Evolutionary conservation across 257 asterid species (phyloP).

Genomic region (Jacaranda copaia): DNA sequence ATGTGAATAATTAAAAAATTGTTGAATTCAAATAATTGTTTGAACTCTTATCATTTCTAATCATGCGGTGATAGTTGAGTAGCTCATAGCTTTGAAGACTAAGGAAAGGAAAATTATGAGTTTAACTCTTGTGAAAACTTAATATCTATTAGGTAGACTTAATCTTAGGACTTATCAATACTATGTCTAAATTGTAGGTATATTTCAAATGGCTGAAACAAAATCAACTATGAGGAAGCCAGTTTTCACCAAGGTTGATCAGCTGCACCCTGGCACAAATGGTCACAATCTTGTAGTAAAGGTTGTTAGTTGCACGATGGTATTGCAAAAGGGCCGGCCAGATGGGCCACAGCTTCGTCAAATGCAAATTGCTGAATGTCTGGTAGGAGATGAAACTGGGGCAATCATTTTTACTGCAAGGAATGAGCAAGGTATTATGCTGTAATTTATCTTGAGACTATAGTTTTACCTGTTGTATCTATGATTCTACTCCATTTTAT

Average conservation of each 20-base stretch:
- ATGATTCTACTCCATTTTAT: neutral
- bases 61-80: neutral
- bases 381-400: slow-evolving; percentile 64
- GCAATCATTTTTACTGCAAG: slow-evolving; percentile 66
- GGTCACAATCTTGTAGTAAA: slow-evolving; percentile 70
- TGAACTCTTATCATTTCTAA: neutral
- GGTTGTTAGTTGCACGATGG: slow-evolving; percentile 71
- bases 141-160: neutral
- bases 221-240: slow-evolving; percentile 59
- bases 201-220: slow-evolving; percentile 57
- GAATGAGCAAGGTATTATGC: slow-evolving; percentile 65
- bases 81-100: neutral
- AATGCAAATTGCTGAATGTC: slow-evolving; percentile 75
- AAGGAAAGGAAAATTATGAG: neutral
- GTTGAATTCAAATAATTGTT: neutral
- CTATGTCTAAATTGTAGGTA: neutral
- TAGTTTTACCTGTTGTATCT: neutral
- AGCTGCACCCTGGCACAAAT: slow-evolving; percentile 72
- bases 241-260: slow-evolving; percentile 73
- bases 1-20: neutral
- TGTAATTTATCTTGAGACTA: neutral
- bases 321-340: slow-evolving; percentile 73
- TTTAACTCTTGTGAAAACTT: neutral
- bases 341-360: slow-evolving; percentile 70
- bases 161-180: neutral